phyloP scores from a whole-genome alignment of 768 basidiomycete genomes.

The Lepiota subincarnata region DNA sequence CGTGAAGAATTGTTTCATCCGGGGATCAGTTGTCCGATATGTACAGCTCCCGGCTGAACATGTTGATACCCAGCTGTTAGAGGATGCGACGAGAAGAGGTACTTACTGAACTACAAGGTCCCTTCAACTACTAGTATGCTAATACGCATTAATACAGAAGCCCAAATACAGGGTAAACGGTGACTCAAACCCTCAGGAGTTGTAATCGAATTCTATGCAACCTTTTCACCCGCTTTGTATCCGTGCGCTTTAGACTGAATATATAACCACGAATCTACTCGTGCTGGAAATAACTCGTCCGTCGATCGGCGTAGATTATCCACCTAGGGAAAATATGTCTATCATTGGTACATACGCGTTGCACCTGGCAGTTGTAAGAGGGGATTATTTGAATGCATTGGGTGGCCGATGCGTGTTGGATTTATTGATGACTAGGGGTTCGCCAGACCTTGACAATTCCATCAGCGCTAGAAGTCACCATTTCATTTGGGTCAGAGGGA shows the following conservation, averaged over 20 bases:
- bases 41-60: slow-evolving; percentile 90
- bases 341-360: too few species aligned
- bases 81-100: slow-evolving; percentile 98
- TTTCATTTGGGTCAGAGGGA: slow-evolving; percentile 73
- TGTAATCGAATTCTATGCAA: not conserved
- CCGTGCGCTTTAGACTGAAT: not conserved
- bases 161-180: slow-evolving; percentile 41
- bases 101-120: slow-evolving; percentile 14
- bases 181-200: slow-evolving; percentile 14
- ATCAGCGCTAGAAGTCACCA: slow-evolving; percentile 88
- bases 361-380: too few species aligned
- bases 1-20: slow-evolving; percentile 98
- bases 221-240: not conserved
- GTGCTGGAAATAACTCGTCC: too few species aligned
- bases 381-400: not conserved
- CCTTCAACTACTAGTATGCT: slow-evolving; percentile 3
- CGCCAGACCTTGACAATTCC: slow-evolving; percentile 91
- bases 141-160: slow-evolving; percentile 31
- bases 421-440: slow-evolving; percentile 28
- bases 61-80: slow-evolving; percentile 91
- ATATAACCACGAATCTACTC: not conserved
- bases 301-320: too few species aligned
- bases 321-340: too few species aligned
- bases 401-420: not conserved
- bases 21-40: slow-evolving; percentile 97